Base-by-base conservation (phyloP, 2,329 filamentous ascomycete species). In the Epichloe brachyelytri region DNA sequence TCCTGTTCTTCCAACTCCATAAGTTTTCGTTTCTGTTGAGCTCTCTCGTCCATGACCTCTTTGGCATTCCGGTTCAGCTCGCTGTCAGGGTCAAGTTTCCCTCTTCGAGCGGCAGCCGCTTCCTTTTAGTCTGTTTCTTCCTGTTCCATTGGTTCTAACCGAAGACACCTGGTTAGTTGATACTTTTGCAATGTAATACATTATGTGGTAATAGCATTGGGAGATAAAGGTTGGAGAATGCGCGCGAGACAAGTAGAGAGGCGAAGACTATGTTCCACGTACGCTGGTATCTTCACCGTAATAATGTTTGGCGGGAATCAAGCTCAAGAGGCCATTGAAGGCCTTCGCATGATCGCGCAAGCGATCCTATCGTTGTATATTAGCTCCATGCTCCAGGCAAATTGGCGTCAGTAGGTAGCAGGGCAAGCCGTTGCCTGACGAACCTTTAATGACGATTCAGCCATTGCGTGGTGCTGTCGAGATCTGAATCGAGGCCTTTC, bases 111-210 rank as follows among this genome's bases (percentile, higher is more conserved):
- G 58, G 85, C 83, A 55, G 82, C 80, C 53, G 87, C 87, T 68
- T 95, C 79, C 67, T 88, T 86, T 95, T 95, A 48, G 88, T 91
- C 71, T 97, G 90, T 74, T 97, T 97, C 71, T 93, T 95, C 64
- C 85, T 85, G 66, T 82, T 65, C 88, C 89, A 95, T 83, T 96
- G 88, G 61, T 93, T 86, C 88, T 95, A 62, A 55, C 58, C 48
- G 12, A 50, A 44, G 36, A 44, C 17, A 5, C 15, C 44, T 36
- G 30, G 43, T 51, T 34, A 51, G 50, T n/a, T 20, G 11, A 33
- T 30, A 39, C 7, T 33, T 20, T 15, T 36, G 11, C 30, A 14
- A 46, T 33, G 38, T 5, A 34, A 34, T 1, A 26, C 15, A 17
- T 30, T 22, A 39, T 14, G 17, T 3, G 36, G 8, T 3, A 10